Percentiles rank a stretch among this genome's conserved stretches.
Evolutionary conservation across 495 filamentous ascomycete genomes (phyloP).

Genomic region (Hyaloscypha hepaticicola): DNA sequence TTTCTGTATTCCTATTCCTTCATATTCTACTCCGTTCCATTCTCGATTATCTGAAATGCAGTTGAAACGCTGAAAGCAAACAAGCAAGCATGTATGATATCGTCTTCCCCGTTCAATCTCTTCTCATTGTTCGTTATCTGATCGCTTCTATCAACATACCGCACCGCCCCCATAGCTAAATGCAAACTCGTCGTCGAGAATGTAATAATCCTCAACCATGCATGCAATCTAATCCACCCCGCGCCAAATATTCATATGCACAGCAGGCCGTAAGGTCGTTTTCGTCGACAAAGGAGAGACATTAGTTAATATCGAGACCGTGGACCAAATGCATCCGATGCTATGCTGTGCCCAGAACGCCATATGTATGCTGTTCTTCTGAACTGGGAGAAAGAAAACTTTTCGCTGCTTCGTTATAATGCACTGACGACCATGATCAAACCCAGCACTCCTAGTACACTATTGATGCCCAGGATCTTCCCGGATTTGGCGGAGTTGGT

Average conservation of each 20-base stretch:
- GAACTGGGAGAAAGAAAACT: neutral
- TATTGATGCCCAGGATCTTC: neutral
- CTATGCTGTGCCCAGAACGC: neutral
- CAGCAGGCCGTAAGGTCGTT: neutral
- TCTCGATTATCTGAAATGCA: neutral
- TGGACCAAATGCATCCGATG: neutral
- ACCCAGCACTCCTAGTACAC: neutral
- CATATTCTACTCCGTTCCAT: neutral
- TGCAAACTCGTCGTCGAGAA: neutral
- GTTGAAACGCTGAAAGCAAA: neutral
- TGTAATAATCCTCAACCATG: neutral
- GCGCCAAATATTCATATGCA: neutral
- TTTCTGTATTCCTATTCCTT: constrained; percentile 1
- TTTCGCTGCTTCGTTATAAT: neutral
- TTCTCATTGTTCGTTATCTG: neutral
- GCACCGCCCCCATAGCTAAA: too few species aligned
- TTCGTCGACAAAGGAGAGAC: neutral
- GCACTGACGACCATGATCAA: neutral
- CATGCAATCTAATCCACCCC: neutral
- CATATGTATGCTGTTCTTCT: neutral
- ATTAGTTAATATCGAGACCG: neutral
- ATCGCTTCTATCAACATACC: too few species aligned
- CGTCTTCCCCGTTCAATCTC: neutral
- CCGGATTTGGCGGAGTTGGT: constrained; percentile 5
- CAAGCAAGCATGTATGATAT: too few species aligned